Evolutionary conservation across 495 filamentous ascomycete species (phyloP), one percentile per base, ranked within the genome.

Genomic region (Filosporella fistucella): DNA sequence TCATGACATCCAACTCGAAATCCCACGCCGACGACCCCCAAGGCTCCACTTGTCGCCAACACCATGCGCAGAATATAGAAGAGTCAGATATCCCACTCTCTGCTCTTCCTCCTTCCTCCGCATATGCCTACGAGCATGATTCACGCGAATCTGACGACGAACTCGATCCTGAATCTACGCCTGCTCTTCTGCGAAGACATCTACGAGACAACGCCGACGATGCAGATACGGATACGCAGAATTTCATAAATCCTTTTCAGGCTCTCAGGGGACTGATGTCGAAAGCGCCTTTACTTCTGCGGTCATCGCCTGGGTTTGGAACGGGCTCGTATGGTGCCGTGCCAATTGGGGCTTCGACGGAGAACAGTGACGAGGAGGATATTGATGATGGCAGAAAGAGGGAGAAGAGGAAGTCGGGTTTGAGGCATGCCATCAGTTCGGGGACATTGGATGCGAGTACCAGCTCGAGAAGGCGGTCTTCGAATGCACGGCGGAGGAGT

Each of bases 281-380:
- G 49, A 71, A 70, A 56, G 63, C 67, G 36, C 75, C 68, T 33
- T 71, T 80, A 25, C 62, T 80, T 38, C 64, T 84, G 47, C 79
- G 78, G 51, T 74, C 77, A 45, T 75, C 79, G 49, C 75, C 77
- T 40, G 76, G 76, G 14, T 71, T 75, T 60, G 69, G 63, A 23
- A 75, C 72, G 18, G 75, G 75, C 21, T 77, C 75, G 13, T 83
- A 84, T 57, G 78, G 80, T 44, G 73, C 76, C 22, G 67, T 78
- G 18, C 72, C 70, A 16, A 57, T 67, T 3, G 54, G 50, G 30
- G 47, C 42, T 11, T 53, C 52, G 28, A 51, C 46, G 1, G 63
- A 59, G 5, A 47, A 35, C 17, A 60, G 51, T 38, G 60, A 61
- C 29, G 62, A 61, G 21, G 63, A 59, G 10, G 49, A 47, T 2